Conservation (phyloP, 2,329 filamentous ascomycete species). For the Gliomastix tumulicola region DNA sequence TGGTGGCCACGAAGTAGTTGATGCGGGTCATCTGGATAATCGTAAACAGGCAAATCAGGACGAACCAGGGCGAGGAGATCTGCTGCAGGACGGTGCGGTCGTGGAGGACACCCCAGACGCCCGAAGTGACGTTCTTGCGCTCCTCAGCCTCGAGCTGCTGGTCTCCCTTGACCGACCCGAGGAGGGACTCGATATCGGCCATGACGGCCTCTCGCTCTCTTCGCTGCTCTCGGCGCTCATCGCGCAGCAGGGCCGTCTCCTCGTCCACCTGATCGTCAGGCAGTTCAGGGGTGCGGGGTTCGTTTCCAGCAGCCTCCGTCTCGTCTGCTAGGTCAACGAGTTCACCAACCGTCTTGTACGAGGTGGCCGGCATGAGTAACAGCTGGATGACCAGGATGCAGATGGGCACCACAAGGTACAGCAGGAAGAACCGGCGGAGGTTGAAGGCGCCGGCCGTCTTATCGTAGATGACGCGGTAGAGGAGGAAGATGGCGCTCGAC, state of each 20-base stretch:
- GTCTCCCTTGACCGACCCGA: slow-evolving; percentile 57
- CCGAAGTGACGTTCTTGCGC: slow-evolving; percentile 61
- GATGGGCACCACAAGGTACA: slow-evolving; percentile 63
- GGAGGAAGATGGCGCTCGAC: slow-evolving; percentile 69
- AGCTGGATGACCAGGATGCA: slow-evolving; percentile 62
- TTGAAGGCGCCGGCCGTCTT: slow-evolving; percentile 47
- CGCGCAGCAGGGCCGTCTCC: slow-evolving; percentile 44
- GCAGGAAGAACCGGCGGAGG: slow-evolving; percentile 62
- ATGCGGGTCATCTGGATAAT: slow-evolving; percentile 72
- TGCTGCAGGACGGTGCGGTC: slow-evolving; percentile 63
- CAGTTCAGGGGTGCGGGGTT: slow-evolving; percentile 18
- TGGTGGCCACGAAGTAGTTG: slow-evolving; percentile 89
- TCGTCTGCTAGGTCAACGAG: slow-evolving; percentile 67
- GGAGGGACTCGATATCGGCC: slow-evolving; percentile 64
- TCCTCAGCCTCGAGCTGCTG: slow-evolving; percentile 62
- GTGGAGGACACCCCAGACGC: slow-evolving; percentile 85
- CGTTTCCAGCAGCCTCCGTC: slow-evolving; percentile 22
- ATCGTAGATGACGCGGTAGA: slow-evolving; percentile 67
- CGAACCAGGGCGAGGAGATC: slow-evolving; percentile 75
- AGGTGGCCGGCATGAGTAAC: slow-evolving; percentile 64
- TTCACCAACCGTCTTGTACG: slow-evolving; percentile 81
- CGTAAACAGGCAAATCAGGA: slow-evolving; percentile 77
- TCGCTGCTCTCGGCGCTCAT: slow-evolving; percentile 52
- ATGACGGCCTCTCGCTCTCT: slow-evolving; percentile 56
- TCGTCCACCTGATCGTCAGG: slow-evolving; percentile 53